Evolutionary conservation across 208 protist species (phyloP), one percentile per base, ranked within the genome.

Genomic region (Leishmania turanica): DNA sequence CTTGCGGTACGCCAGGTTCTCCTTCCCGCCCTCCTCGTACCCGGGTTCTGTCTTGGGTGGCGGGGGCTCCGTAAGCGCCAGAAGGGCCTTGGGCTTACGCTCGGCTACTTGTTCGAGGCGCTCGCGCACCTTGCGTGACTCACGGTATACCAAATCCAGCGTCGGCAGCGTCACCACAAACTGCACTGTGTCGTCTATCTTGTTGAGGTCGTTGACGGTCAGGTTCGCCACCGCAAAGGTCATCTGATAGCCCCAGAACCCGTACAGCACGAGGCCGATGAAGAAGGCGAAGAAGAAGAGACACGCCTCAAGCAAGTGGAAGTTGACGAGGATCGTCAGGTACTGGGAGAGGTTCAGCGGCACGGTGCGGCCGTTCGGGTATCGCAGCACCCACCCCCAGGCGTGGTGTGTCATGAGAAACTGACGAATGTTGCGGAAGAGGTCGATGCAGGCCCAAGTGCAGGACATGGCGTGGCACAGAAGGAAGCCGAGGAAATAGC

Each of bases 401-500:
- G 89, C 87, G 51, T 77, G 45, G 71, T 89, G 68, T 17, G 70
- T 51, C 11, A 92, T 56, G 56, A 96, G 85, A 79, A 94, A 96
- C 71, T 90, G 84, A 19, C 76, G 80, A n/a, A 97, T 90, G 45
- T 77, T 75, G 27, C 79, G 70, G 80, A 84, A 94, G 68, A 95
- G 84, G 74, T 97, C 92, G 77, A 84, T 87, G 6, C 83, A 77
- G 31, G 88, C 93, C 92, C 97, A 98, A 8, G 88, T 87, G 80
- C 96, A 98, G 8, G 94, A 90, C 21, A 98, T 49, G 34, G 90
- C 87, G 87, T 99, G 95, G 21, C 77, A 77, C 64, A 96, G 66
- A 34, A 99, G 87, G 78, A 99, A 99, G 31, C 90, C 81, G 5
- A 97, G 76, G 84, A 98, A 98, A 89, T 93, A 98, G 21, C 95